Percentiles rank a stretch among this genome's conserved stretches.
These are phyloP conservation scores for Vigna reflexopilosa DNA, from an alignment of 306 rosid genomes.

Conservation along the genomic window DNA sequence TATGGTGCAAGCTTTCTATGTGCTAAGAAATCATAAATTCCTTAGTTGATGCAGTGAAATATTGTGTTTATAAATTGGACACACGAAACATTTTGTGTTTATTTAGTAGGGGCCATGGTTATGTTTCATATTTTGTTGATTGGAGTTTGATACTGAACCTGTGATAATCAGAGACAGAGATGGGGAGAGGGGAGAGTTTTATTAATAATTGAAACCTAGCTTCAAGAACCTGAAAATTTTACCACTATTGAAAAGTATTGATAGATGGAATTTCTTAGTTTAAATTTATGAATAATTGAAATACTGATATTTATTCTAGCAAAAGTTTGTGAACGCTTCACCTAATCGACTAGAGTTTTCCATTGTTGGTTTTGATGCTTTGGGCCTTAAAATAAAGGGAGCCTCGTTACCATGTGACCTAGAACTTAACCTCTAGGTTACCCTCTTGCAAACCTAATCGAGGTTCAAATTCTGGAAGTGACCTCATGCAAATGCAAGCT, in stretches of 20 bases:
- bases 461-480: neutral
- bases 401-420: conserved; percentile 1
- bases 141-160: conserved; percentile 34
- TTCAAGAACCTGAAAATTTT: conserved; percentile 24
- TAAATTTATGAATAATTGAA: conserved; percentile 3
- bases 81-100: neutral
- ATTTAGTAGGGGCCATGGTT: neutral
- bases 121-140: conserved; percentile 23
- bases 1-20: neutral
- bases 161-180: neutral
- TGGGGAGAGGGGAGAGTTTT: neutral
- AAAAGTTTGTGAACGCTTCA: neutral
- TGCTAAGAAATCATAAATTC: neutral
- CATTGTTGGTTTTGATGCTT: neutral
- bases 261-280: conserved; percentile 23
- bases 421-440: neutral
- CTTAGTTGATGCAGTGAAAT: conserved; percentile 22
- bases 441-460: too few relatives aligned
- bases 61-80: conserved; percentile 4
- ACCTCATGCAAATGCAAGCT: neutral
- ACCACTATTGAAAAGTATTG: conserved; percentile 14
- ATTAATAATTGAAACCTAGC: conserved; percentile 17
- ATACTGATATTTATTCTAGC: neutral
- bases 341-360: conserved; percentile 1
- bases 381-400: neutral